Evolutionary conservation across 305 asterid genomes (phyloP), one percentile per base, ranked within the genome.

Genomic region (Fraxinus floribunda): DNA sequence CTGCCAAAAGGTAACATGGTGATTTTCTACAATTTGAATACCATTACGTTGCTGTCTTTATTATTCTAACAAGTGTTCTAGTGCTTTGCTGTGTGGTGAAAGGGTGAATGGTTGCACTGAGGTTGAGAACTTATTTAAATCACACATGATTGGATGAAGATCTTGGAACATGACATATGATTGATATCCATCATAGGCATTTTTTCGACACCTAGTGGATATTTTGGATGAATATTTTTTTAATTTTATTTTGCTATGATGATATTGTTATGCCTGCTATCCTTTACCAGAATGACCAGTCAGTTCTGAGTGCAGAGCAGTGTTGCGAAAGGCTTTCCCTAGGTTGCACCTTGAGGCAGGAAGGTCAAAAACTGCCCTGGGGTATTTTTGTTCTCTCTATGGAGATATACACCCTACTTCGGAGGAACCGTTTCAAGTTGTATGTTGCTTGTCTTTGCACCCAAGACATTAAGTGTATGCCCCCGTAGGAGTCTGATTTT

Each of bases 1-100:
- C 85, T 88, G 22, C 93, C 88, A 82, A 95, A 92, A 93, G 98
- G 99, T 94, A 70, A 35, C 77, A 35, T 49, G 22, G 52, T 35
- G 77, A 22, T 34, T 73, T 73, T 34, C 52, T 34, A 73, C 49
- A 73, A 73, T n/a, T 22, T 73, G 46, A 38, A 60, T 72, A 22
- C 74, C 11, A 74, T 82, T 29, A 57, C 16, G 39, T 70, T 64
- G 78, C 9, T 80, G 62, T 78, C 52, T 76, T 70, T 84, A 41
- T 77, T 81, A 11, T 24, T 64, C 38, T 75, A 35, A 36, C 41
- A 73, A 34, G 29, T 35, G 32, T 73, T 73, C 7, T 34, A 34
- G 76, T 16, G 76, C 76, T 7, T 72, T n/a, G 29, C 76, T 72
- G 46, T 46, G 3, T 72, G 5, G 26, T 34, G 76, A 71, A 71